Evolutionary conservation across 2,329 filamentous ascomycete genomes (phyloP), one percentile per base, ranked within the genome.

Genomic region (Colletotrichum destructivum): DNA sequence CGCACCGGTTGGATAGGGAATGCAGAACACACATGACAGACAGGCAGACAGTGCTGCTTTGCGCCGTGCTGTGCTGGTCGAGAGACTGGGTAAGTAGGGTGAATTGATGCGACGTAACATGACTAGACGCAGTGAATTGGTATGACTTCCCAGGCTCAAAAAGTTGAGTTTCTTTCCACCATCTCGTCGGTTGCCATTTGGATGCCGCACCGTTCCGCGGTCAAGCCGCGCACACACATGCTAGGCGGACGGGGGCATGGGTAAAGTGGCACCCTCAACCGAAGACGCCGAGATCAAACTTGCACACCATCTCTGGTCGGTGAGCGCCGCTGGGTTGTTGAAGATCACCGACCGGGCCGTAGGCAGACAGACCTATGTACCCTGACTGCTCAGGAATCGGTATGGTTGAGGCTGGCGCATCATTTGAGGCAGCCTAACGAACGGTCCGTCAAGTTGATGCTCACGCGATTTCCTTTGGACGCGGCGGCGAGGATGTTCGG

Each of bases 251-350:
- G 54, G 65, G 65, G 69, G 16, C 59, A 44, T 69, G 66, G 52
- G 54, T 72, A 46, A 54, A 55, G n/a, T 46, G 65, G 40, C 31
- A 35, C 61, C 31, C 65, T 59, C 54, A 72, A 54, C 69, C 69
- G 65, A 72, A 35, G 69, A 72, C 69, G 69, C 40, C 65, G 69
- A 69, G 65, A 61, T 54, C 65, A 72, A 46, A 69, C 65, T 31
- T 69, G 15, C 69, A 69, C 69, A 64, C 69, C 69, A 69, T 61
- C 60, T 62, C 54, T 63, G 65, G 40, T 72, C 65, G 66, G 69
- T 69, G 65, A 69, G 69, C 65, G 52, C 26, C n/a, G 54, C 31
- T 38, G 64, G 46, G 31, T 62, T 46, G 69, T 64, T 61, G 65
- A 69, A 69, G 66, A 64, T 69, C 59, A 38, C 55, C 59, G 54